phyloP scores from a whole-genome alignment of 1,284 basidiomycete genomes.

The Thelephora terrestris region DNA sequence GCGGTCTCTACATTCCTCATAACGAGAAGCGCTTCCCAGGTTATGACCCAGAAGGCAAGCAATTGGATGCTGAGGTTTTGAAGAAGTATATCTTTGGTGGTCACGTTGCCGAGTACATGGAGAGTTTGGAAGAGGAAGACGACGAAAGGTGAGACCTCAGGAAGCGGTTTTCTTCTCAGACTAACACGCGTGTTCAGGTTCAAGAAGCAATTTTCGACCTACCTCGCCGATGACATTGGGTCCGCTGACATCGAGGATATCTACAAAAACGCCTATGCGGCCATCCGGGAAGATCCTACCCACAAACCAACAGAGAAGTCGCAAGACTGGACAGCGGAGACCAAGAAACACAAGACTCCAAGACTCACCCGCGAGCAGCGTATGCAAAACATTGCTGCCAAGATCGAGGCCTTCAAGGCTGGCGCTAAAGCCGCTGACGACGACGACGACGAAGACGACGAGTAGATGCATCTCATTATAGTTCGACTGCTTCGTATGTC shows the following conservation, averaged over 20 bases:
- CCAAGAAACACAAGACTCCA: conserved; percentile 59
- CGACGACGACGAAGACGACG: conserved; percentile 42
- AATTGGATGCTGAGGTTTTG: conserved; percentile 89
- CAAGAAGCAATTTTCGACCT: conserved; percentile 97
- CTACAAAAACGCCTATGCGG: conserved; percentile 82
- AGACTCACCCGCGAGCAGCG: conserved; percentile 78
- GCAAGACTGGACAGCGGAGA: conserved; percentile 89
- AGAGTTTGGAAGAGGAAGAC: conserved; percentile 98
- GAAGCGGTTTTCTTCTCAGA: neutral
- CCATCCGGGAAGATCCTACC: conserved; percentile 90
- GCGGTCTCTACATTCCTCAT: conserved; percentile 97
- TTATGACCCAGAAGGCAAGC: conserved; percentile 90
- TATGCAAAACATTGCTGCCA: conserved; percentile 66
- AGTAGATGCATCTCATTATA: conserved; percentile 29
- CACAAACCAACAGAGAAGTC: conserved; percentile 92
- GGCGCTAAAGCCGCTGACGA: conserved; percentile 37
- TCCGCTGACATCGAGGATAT: conserved; percentile 98
- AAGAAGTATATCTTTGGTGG: conserved; percentile 99
- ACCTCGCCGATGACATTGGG: conserved; percentile 92
- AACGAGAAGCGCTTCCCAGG: conserved; percentile 98
- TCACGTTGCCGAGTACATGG: conserved; percentile 99
- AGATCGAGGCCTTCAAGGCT: conserved; percentile 80
- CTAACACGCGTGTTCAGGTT: conserved; percentile 43
- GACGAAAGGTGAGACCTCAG: conserved; percentile 65
- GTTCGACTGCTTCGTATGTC: conserved; percentile 4